phyloP scores from a whole-genome alignment of 2,329 filamentous ascomycete species.

The Diaporthe ilicicola region DNA sequence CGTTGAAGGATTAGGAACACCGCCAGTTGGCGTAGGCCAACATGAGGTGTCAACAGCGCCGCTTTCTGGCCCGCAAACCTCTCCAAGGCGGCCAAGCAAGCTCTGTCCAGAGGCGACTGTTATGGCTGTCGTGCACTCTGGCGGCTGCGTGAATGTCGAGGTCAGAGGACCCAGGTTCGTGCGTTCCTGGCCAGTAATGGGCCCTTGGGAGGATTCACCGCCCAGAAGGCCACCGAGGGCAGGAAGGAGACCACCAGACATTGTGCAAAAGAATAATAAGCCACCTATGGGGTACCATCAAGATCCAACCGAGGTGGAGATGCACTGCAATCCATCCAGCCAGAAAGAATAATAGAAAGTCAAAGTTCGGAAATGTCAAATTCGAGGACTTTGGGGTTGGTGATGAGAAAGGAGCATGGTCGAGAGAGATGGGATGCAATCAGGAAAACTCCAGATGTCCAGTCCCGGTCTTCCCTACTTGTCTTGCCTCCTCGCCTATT shows the following conservation, averaged over 20 bases:
- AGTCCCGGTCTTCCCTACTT: neutral
- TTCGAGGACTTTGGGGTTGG: neutral
- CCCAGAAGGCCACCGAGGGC: neutral
- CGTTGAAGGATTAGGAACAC: neutral
- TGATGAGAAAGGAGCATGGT: neutral
- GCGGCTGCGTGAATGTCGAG: constrained; percentile 24
- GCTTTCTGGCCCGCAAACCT: neutral
- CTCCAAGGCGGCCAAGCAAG: neutral
- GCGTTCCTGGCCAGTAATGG: neutral
- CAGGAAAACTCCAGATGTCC: neutral
- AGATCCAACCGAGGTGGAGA: neutral
- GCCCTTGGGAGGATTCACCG: neutral
- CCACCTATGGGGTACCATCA: neutral
- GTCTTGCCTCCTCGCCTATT: neutral
- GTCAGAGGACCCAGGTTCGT: constrained; percentile 17
- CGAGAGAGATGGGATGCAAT: neutral
- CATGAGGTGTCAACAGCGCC: constrained; percentile 4
- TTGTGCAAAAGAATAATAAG: neutral
- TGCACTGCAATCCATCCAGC: constrained; percentile 18
- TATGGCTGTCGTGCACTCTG: constrained; percentile 10
- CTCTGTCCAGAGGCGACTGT: neutral
- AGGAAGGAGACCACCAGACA: neutral
- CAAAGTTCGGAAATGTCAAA: neutral
- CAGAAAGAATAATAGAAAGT: neutral
- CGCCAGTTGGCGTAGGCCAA: constrained; percentile 4